Evolutionary conservation across 352 stramenopile genomes (phyloP).

Genomic region (Pythium utonaiense): DNA sequence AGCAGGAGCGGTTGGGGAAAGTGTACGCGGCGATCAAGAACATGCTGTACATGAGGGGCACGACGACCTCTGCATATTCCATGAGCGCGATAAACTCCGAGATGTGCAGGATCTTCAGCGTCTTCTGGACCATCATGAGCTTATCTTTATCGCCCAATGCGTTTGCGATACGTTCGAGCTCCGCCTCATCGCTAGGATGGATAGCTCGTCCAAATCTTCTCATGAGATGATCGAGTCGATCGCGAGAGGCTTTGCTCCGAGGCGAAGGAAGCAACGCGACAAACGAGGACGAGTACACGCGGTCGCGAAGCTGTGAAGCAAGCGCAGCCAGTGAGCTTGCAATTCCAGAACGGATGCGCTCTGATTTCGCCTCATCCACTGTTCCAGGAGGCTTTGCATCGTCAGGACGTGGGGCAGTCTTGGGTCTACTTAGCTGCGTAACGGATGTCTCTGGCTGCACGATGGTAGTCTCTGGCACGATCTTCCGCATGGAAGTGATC

Average conservation of each 20-base stretch:
- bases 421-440: no score
- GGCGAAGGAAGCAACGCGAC: not conserved
- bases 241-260: not conserved
- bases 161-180: not conserved
- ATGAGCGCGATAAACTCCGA: constrained; percentile 15
- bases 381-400: not conserved
- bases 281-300: not conserved
- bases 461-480: not conserved
- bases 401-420: not conserved
- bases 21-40: constrained; percentile 3
- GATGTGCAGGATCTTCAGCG: constrained; percentile 3
- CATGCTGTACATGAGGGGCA: constrained; percentile 16
- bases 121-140: constrained; percentile 14
- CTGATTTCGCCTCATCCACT: not conserved
- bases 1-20: constrained; percentile 33
- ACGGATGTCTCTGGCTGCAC: not conserved
- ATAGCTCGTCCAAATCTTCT: not conserved
- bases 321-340: not conserved
- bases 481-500: not conserved
- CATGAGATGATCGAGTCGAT: not conserved
- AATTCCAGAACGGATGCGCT: not conserved
- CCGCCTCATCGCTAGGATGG: not conserved
- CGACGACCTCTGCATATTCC: constrained; percentile 13
- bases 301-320: not conserved
- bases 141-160: not conserved